Base-by-base conservation (phyloP, 1,284 basidiomycete genomes). In the Austroboletus olivaceoglutinosus region DNA sequence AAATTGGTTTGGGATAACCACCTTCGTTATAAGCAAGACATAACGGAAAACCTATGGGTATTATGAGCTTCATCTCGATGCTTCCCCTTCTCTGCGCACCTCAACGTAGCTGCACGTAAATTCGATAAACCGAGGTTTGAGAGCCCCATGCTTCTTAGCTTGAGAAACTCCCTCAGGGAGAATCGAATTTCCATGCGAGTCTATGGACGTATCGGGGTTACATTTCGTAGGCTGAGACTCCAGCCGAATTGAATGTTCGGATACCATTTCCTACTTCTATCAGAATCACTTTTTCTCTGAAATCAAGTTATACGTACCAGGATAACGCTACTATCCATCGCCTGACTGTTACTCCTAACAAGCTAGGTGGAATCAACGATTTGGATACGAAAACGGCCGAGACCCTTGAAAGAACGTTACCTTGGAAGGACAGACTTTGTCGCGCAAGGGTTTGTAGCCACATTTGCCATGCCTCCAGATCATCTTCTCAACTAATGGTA, bases 41-140 rank as follows among this genome's bases (percentile, higher is more conserved):
- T 85, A 96, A 18, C 83, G 76, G 58, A 77, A 83, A 36, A 97
- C 88, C 88, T 91, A 51, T 5, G 22, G 9, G 18, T 2, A 41
- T 10, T 19, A n/a, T 55, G 27, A 49, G n/a, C 18, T 23, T 44
- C 16, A 5, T n/a, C 13, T 40, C 25, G 2, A 5, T 37, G 16
- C 31, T 18, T 21, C 3, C 23, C 12, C 36, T 34, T 37, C 13
- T 1, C 2, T 10, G 27, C 49, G 37, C 39, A 91, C 85, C 75
- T 92, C 81, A 21, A 73, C 56, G 55, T 83, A 69, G 43, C 72
- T 76, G 57, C 87, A 91, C 1, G 81, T 75, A 61, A 89, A 93
- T 55, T 93, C 89, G 0, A 80, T 76, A 61, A 93, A 93, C 10
- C 81, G 80, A 12, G 92, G 91, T 64, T 92, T 93, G 50, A 71